phyloP scores from a whole-genome alignment of 2,329 filamentous ascomycete species.

The Aureobasidium vineae region DNA sequence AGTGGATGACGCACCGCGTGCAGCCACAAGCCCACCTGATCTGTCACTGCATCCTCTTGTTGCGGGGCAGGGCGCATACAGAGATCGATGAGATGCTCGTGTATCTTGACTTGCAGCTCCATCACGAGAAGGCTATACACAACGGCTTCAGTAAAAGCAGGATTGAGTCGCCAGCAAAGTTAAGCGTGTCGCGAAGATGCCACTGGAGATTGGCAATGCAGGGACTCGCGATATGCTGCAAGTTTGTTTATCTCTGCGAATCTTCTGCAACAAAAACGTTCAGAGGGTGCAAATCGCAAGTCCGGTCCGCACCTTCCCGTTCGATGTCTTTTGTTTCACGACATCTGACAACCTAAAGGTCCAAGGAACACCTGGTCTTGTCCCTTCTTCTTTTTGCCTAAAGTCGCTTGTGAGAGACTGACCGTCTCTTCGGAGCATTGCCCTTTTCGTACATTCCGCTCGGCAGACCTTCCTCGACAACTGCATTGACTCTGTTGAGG shows the following conservation, averaged over 20 bases:
- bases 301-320: background rate
- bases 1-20: slow-evolving; percentile 19
- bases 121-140: slow-evolving; percentile 5
- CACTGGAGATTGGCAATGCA: background rate
- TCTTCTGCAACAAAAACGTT: background rate
- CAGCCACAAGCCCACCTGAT: slow-evolving; percentile 24
- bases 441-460: background rate
- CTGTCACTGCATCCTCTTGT: background rate
- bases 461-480: slow-evolving; percentile 6
- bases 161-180: background rate
- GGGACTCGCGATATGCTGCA: slow-evolving; percentile 8
- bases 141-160: background rate
- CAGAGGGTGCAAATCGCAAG: background rate
- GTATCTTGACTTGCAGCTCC: slow-evolving; percentile 15
- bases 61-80: slow-evolving; percentile 16
- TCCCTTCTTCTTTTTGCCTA: slow-evolving; percentile 1
- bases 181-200: background rate
- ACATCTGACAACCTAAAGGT: background rate
- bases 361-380: background rate
- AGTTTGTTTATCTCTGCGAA: background rate
- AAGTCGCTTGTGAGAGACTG: background rate
- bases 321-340: background rate
- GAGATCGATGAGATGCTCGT: slow-evolving; percentile 13
- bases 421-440: background rate
- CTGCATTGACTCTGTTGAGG: slow-evolving; percentile 17